phyloP scores from a whole-genome alignment of 1,139 yeast genomes.

The Suhomyces bribrorum region DNA sequence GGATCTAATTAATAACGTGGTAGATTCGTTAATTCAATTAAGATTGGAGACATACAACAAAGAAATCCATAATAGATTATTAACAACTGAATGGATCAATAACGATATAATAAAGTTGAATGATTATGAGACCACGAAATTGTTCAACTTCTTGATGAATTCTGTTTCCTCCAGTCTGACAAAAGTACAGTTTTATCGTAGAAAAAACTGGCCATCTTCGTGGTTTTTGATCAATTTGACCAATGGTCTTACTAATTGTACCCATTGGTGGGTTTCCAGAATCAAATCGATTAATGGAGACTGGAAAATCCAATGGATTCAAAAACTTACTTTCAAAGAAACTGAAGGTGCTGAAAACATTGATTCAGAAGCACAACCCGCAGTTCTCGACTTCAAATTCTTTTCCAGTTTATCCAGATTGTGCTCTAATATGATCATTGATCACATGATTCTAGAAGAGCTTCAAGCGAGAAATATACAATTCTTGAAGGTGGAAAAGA shows the following conservation, averaged over 20 bases:
- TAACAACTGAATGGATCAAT: conserved; percentile 67
- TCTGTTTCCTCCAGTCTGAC: conserved; percentile 14
- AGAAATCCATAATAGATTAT: conserved; percentile 54
- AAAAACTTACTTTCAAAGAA: conserved; percentile 23
- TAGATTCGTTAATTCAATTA: conserved; percentile 44
- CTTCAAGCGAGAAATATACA: conserved; percentile 44
- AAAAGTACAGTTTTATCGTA: conserved; percentile 53
- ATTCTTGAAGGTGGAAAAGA: conserved; percentile 29
- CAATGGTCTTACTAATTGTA: conserved; percentile 46
- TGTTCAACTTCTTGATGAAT: conserved; percentile 19
- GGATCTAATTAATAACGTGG: conserved; percentile 34
- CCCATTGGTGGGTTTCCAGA: conserved; percentile 66
- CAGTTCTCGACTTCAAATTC: conserved; percentile 45
- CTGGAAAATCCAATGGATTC: conserved; percentile 61
- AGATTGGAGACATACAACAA: conserved; percentile 56
- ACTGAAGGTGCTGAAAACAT: conserved; percentile 15
- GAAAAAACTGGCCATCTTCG: conserved; percentile 70
- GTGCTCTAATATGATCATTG: conserved; percentile 61
- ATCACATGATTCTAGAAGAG: conserved; percentile 65
- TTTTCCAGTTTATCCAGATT: conserved; percentile 51
- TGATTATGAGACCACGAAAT: conserved; percentile 36
- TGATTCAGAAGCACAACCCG: conserved; percentile 16
- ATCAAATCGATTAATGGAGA: conserved; percentile 60
- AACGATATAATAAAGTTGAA: conserved; percentile 55
- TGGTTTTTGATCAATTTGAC: conserved; percentile 62